Evolutionary conservation across 1,284 basidiomycete genomes (phyloP), one percentile per base, ranked within the genome.

Genomic region (Puccinia polysora): DNA sequence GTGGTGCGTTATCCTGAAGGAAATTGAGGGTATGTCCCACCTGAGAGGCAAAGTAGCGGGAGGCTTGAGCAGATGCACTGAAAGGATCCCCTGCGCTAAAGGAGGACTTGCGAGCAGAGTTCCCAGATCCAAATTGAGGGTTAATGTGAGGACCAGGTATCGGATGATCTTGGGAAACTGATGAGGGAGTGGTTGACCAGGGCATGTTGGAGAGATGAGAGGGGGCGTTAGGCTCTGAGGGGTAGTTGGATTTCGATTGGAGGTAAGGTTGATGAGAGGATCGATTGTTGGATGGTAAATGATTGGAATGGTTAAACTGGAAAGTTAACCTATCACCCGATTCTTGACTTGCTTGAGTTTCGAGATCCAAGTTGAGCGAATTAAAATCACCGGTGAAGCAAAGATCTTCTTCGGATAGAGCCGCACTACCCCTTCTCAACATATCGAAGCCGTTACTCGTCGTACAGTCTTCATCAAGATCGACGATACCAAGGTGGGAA

Each of bases 321-420:
- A 65, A 65, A 34, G 32, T 6, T 12, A 43, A 8, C 4, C 38
- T 38, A 28, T 65, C 50, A 20, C 25, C 52, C 32, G 69, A 32
- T 36, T 69, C 55, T 4, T 73, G 73, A 8, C 74, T 76, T 32
- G 73, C 74, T 40, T 77, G 77, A 4, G 75, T 76, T 43, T 78
- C 76, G 50, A 78, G 74, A 63, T 78, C 76, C 20, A 78, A 74
- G 52, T 77, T 76, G 12, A 78, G 71, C 50, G 77, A 76, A 65
- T 78, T 77, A 38, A 78, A 73, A 64, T 78, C 76, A 4, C 76
- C 75, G 1, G 77, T 76, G 52, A 78, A 74, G 45, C 76, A 74
- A 63, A 78, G 76, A 52, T 78, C 78, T n/a, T 72, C 69, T 12
- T 72, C 69, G 60, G 77, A 75, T 55, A 77, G 73, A 6, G 77